Base-by-base conservation (phyloP, 768 basidiomycete species). In the Epithele typhae region DNA sequence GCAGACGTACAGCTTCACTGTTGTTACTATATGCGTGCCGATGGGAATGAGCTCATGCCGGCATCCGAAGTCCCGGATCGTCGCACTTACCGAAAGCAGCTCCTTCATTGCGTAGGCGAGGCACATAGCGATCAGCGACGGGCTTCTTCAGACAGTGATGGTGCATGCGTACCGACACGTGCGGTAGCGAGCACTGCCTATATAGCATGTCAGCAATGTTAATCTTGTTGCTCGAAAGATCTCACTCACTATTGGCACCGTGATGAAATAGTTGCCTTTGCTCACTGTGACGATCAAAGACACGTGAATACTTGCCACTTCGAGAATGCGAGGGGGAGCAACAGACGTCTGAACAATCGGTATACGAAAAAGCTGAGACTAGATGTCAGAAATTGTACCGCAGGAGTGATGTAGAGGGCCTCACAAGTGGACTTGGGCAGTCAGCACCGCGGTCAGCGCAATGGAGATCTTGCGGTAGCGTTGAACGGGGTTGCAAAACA, bases 351-450 rank as follows among this genome's bases (percentile, higher is more conserved):
- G 32, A 53, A 55, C 9, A 62, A 25, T 18, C 61, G 49, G 33
- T 52, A 46, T 18, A 48, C 41, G 45, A 60, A 62, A 48, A 62
- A 62, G 23, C 59, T 62, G 21, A 7, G 3, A 15, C 12, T 2
- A n/a, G 18, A 17, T 7, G 24, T n/a, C n/a, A n/a, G n/a, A n/a
- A n/a, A n/a, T n/a, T n/a, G n/a, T n/a, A n/a, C n/a, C n/a, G n/a
- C n/a, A n/a, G 21, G 6, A n/a, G 27, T 25, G 24, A 45, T 21
- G 14, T 22, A 21, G 3, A 45, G 19, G 21, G 19, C n/a, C 60
- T 40, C 23, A 61, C 60, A 54, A 48, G 33, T 61, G 60, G 3
- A 58, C 58, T 37, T 37, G 40, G 24, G 58, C 47, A 22, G 56
- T 61, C n/a, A 59, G 45, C 17, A 56, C 44, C 1, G 58, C 59